These are phyloP conservation scores for Cucurbita argyrosperma DNA, from an alignment of 306 rosid genomes.

Conservation along the genomic window DNA sequence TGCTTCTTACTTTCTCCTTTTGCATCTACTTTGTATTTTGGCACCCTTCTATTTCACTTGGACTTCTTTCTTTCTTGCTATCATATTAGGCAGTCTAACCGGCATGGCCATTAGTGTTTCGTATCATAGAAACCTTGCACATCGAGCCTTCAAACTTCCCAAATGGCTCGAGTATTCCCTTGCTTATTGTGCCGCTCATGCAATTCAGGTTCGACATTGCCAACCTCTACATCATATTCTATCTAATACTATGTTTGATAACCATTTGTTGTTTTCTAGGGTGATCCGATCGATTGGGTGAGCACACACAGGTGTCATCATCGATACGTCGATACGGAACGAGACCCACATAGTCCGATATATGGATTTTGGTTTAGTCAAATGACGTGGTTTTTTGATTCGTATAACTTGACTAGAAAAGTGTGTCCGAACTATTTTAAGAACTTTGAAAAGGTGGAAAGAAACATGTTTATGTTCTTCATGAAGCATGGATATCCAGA, in stretches of 20 bases:
- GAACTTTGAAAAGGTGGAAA: not conserved
- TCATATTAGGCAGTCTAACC: not conserved
- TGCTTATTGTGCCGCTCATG: slow-evolving; percentile 40
- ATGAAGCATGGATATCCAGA: slow-evolving; percentile 37
- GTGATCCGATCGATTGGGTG: not conserved
- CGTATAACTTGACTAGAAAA: slow-evolving; percentile 13
- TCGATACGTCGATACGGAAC: slow-evolving; percentile 47
- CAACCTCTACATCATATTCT: too few relatives aligned
- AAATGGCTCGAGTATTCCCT: slow-evolving; percentile 54
- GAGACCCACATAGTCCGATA: slow-evolving; percentile 53
- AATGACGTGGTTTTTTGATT: slow-evolving; percentile 45
- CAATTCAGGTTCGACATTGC: slow-evolving; percentile 31
- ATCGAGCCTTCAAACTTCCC: slow-evolving; percentile 49
- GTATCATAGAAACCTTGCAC: slow-evolving; percentile 53
- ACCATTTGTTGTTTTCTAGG: not conserved
- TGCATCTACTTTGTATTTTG: not conserved
- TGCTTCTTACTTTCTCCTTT: not conserved
- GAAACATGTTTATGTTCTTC: not conserved
- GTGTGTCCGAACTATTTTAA: not conserved
- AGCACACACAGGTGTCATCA: slow-evolving; percentile 34
- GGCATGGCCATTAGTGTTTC: slow-evolving; percentile 5
- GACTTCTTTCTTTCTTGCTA: not conserved
- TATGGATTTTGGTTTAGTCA: slow-evolving; percentile 22
- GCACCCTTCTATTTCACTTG: not conserved
- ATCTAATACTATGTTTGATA: not conserved